Base-by-base conservation (phyloP, 768 basidiomycete genomes). In the Omphalotus guepiniiformis region DNA sequence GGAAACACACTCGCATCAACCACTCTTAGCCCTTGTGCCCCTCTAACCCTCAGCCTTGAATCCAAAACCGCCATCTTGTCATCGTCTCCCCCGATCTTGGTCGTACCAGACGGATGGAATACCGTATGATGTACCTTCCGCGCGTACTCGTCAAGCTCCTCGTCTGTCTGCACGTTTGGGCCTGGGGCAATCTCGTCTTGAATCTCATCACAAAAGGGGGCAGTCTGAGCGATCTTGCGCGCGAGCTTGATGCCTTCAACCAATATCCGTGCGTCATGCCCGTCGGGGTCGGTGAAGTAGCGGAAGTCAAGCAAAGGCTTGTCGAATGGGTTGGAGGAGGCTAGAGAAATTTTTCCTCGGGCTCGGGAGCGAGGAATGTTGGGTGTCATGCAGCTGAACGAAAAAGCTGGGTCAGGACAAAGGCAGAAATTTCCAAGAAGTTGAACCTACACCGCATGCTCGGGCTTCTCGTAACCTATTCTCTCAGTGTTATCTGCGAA, bases 301-400 rank as follows among this genome's bases (percentile, higher is more conserved):
- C 42, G 22, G 27, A 40, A 47, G 21, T 63, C 43, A 18, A 63
- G 58, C 0, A 12, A 27, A 2, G 62, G 60, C 2, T 27, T 26
- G 4, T 30, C 49, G 3, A 50, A 47, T 0, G 57, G 57, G 34
- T 62, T 52, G 2, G 48, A 6, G 15, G 58, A 57, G 4, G 36
- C 6, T 19, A 62, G 58, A 29, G 62, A 59, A 32, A 75, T 62
- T 4, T 60, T 61, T 15, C 76, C 76, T 13, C 68, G 60, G 23
- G 66, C 21, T 26, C 30, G 30, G 9, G 30, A 32, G 30, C 30
- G 30, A 32, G 30, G 30, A n/a, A 32, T 32, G 30, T 32, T 32
- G 30, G 30, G 30, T 32, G 30, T 32, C 30, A 32, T 32, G 30
- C 30, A 32, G 30, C 30, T 32, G n/a, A 32, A 9, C 9, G 30